Evolutionary conservation across 441 rosid species (phyloP), one percentile per base, ranked within the genome.

Genomic region (Erodium trifolium): DNA sequence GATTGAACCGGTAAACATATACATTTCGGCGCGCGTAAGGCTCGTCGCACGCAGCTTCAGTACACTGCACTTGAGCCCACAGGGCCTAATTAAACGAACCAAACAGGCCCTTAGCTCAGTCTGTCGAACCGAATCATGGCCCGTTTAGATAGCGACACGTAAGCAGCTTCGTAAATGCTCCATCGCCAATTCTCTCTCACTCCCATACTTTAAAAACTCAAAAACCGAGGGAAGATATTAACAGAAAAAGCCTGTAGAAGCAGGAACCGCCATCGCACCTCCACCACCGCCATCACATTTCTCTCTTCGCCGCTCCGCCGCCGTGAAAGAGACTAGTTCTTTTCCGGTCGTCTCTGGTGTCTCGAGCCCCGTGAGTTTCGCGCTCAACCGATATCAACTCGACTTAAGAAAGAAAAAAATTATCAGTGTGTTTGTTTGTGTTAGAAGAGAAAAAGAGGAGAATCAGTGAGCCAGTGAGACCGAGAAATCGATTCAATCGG

Each of bases 401-500:
- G 9, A 9, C 45, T 41, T 41, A 8, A 41, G 45, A 41, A 41
- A 41, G 11, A 41, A 9, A 9, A 41, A 41, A 37, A 35, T 35
- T 0, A 23, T 37, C 41, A 37, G 8, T 5, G 41, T 3, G 41
- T 37, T 31, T 31, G 41, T 37, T 41, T 41, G 45, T 41, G 45
- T 41, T 9, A 9, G 19, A 16, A 5, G 23, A 55, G 62, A 16
- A 55, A 14, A 55, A 55, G 45, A 55, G 19, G 62, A 55, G 62
- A 55, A 55, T 17, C 3, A 57, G 63, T 57, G 63, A 19, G 63
- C 13, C 31, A 60, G 35, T 19, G 64, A 60, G 64, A 60, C 35
- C 31, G 64, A 10, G 64, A 23, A 60, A 60, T 60, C 64, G 34
- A 18, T 27, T 12, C 35, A 3, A 27, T 49, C 55, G 17, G 16